phyloP scores from a whole-genome alignment of 2,329 filamentous ascomycete species.

The Cercospora berteroae region DNA sequence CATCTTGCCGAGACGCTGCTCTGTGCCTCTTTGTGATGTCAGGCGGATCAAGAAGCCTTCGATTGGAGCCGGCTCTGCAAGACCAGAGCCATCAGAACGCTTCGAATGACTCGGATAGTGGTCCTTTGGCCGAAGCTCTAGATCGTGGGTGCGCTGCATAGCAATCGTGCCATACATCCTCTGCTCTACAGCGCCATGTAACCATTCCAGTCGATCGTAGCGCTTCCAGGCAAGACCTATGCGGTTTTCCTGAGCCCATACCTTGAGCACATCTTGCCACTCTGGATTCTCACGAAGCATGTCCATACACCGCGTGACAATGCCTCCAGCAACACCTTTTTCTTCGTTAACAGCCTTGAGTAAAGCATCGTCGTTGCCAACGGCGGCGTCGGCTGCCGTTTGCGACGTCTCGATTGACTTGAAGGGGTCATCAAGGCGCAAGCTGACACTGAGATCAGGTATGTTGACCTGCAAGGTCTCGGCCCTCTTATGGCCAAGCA shows the following conservation, averaged over 20 bases:
- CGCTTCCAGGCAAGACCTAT: slow-evolving; percentile 68
- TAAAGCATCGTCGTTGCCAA: slow-evolving; percentile 49
- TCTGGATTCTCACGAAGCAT: slow-evolving; percentile 57
- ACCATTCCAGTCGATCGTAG: slow-evolving; percentile 67
- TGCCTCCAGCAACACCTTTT: slow-evolving; percentile 54
- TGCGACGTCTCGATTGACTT: slow-evolving; percentile 49
- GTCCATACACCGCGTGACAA: slow-evolving; percentile 58
- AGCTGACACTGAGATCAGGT: slow-evolving; percentile 60
- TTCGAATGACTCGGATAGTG: slow-evolving; percentile 59
- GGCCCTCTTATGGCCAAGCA: slow-evolving; percentile 58
- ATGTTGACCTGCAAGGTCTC: slow-evolving; percentile 60
- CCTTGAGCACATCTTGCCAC: slow-evolving; percentile 58
- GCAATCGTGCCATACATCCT: slow-evolving; percentile 69
- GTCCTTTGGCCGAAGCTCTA: slow-evolving; percentile 63
- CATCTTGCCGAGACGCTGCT: slow-evolving; percentile 58
- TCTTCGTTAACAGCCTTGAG: slow-evolving; percentile 50
- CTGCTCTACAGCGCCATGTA: slow-evolving; percentile 63
- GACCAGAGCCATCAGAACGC: slow-evolving; percentile 43
- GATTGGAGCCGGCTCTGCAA: slow-evolving; percentile 60
- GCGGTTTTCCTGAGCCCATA: slow-evolving; percentile 58
- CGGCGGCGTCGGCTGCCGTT: slow-evolving; percentile 42
- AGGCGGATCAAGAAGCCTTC: slow-evolving; percentile 66
- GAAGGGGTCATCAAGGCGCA: slow-evolving; percentile 62
- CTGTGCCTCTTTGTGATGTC: slow-evolving; percentile 61
- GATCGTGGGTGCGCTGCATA: slow-evolving; percentile 64